phyloP scores from a whole-genome alignment of 352 stramenopile species.

The Globisporangium perplexum region DNA sequence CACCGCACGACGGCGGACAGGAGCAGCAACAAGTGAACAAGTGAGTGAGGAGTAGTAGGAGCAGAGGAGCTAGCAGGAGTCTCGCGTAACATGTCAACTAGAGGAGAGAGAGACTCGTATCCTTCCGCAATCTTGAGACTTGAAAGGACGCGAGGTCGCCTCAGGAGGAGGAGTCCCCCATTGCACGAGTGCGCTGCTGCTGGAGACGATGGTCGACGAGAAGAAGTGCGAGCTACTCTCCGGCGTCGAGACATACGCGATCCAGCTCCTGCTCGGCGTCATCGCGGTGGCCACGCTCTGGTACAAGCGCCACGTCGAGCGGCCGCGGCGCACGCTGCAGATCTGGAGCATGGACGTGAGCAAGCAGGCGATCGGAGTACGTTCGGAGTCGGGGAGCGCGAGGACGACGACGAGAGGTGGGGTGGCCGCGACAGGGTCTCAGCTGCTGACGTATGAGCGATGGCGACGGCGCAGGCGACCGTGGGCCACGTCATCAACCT shows the following conservation, averaged over 20 bases:
- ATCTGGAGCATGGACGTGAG: constrained; percentile 81
- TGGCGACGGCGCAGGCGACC: constrained; percentile 23
- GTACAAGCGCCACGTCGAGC: constrained; percentile 84
- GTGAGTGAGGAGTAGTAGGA: neutral
- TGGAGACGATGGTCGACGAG: constrained; percentile 9
- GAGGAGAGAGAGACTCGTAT: neutral
- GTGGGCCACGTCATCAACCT: constrained; percentile 73
- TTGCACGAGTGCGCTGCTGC: neutral
- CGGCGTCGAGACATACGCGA: constrained; percentile 54
- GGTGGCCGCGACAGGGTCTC: neutral
- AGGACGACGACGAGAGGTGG: no score
- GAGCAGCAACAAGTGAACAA: neutral
- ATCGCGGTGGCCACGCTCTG: constrained; percentile 67
- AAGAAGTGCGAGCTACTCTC: constrained; percentile 63
- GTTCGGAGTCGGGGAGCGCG: no score
- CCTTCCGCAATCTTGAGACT: neutral
- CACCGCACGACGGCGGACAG: constrained; percentile 22
- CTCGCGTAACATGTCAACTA: neutral
- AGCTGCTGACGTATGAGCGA: no score
- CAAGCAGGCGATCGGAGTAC: constrained; percentile 74
- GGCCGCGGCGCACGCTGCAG: constrained; percentile 55
- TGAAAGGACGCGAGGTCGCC: neutral
- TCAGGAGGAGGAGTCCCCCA: neutral
- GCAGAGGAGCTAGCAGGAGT: no score
- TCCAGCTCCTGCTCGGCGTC: constrained; percentile 61